These are phyloP conservation scores for Fusarium metavorans DNA, from an alignment of 2,329 filamentous ascomycete genomes.

Conservation along the genomic window DNA sequence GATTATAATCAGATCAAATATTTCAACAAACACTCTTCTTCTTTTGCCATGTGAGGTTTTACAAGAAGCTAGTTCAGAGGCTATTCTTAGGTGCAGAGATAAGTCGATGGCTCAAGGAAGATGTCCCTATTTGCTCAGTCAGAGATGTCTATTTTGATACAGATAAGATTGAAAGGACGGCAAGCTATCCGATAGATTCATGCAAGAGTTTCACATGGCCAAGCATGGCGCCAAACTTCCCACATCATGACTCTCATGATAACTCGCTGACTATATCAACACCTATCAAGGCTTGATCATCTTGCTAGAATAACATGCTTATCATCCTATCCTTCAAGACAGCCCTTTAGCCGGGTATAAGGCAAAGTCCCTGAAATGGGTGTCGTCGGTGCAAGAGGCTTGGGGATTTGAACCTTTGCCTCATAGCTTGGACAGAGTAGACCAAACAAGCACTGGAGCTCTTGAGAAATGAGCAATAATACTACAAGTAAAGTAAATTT, in stretches of 20 bases:
- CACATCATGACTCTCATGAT: background rate
- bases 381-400: background rate
- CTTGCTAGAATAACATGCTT: background rate
- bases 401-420: background rate
- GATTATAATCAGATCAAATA: constrained; percentile 1
- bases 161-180: background rate
- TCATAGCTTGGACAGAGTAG: background rate
- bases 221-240: background rate
- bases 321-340: background rate
- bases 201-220: background rate
- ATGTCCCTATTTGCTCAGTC: background rate
- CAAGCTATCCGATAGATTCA: background rate
- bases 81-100: background rate
- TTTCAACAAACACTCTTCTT: background rate
- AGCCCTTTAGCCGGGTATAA: background rate
- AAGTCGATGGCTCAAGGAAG: background rate
- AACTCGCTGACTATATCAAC: background rate
- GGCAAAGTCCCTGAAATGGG: background rate
- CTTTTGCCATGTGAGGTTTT: background rate
- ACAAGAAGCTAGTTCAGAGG: background rate
- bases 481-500: too few relatives aligned
- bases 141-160: background rate
- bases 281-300: background rate
- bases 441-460: background rate
- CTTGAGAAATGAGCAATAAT: background rate